phyloP scores from a whole-genome alignment of 140 eudicot genomes.

The Oenanthe javanica region DNA sequence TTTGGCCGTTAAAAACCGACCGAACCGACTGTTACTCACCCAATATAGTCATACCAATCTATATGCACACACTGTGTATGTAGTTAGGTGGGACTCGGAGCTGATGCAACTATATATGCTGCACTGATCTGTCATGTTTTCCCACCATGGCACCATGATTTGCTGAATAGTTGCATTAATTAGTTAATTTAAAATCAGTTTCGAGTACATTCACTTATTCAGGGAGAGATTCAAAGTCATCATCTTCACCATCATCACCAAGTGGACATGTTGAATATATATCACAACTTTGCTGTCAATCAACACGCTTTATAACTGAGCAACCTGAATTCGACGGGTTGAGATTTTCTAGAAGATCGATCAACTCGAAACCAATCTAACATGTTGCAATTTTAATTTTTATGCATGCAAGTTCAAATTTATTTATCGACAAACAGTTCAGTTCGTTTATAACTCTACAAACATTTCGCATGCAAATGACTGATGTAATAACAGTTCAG shows the following conservation, averaged over 20 bases:
- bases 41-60: no score
- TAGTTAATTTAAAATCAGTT: background rate
- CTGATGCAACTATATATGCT: background rate
- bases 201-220: background rate
- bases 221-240: background rate
- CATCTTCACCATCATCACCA: no score
- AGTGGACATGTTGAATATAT: background rate
- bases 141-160: background rate
- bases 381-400: no score
- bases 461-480: background rate
- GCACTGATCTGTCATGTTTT: background rate
- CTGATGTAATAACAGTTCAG: no score
- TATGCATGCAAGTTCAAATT: background rate
- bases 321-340: background rate
- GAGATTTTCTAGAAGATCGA: background rate
- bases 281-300: background rate
- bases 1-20: no score
- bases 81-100: background rate
- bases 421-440: background rate
- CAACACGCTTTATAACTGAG: background rate
- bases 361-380: background rate
- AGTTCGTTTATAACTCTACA: background rate
- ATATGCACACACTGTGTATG: background rate
- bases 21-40: no score
- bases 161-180: conserved; percentile 1